Evolutionary conservation across 345 rosid genomes (phyloP).

Genomic region (Populus euphratica): DNA sequence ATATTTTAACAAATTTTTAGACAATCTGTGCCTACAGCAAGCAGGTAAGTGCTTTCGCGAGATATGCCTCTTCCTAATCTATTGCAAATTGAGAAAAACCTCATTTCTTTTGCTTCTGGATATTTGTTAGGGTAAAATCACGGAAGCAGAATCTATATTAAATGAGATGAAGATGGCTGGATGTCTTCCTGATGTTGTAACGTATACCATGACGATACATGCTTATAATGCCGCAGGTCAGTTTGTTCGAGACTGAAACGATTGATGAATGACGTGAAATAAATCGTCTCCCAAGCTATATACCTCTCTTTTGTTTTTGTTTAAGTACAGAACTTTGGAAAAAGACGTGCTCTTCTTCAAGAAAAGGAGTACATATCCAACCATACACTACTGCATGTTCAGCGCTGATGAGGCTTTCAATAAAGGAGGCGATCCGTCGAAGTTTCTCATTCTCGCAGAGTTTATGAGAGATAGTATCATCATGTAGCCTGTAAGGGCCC

Average conservation of each 20-base stretch:
- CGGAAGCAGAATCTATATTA: conserved; percentile 79
- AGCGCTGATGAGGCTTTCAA: conserved; percentile 86
- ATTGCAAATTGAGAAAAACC: conserved; percentile 1
- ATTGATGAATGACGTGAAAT: background rate
- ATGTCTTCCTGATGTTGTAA: conserved; percentile 66
- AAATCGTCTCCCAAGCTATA: conserved; percentile 17
- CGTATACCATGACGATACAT: conserved; percentile 79
- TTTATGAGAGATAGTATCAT: conserved; percentile 65
- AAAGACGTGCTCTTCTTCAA: conserved; percentile 55
- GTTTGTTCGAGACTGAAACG: conserved; percentile 8
- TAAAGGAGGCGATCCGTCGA: conserved; percentile 63
- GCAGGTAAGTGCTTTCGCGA: conserved; percentile 50
- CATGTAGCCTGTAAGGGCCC: conserved; percentile 72
- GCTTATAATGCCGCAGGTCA: conserved; percentile 65
- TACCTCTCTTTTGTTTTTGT: conserved; percentile 2
- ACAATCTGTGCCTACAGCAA: conserved; percentile 62
- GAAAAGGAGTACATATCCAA: conserved; percentile 56
- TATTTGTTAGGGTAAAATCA: conserved; percentile 52
- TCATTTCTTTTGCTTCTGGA: conserved; percentile 2
- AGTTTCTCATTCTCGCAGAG: conserved; percentile 63
- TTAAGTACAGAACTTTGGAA: conserved; percentile 57
- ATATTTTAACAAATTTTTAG: too few species aligned
- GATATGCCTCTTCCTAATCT: conserved; percentile 4
- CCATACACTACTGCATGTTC: conserved; percentile 76
- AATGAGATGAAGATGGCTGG: conserved; percentile 64